phyloP scores from a whole-genome alignment of 179 eudicot genomes.

The Vitellaria paradoxa region DNA sequence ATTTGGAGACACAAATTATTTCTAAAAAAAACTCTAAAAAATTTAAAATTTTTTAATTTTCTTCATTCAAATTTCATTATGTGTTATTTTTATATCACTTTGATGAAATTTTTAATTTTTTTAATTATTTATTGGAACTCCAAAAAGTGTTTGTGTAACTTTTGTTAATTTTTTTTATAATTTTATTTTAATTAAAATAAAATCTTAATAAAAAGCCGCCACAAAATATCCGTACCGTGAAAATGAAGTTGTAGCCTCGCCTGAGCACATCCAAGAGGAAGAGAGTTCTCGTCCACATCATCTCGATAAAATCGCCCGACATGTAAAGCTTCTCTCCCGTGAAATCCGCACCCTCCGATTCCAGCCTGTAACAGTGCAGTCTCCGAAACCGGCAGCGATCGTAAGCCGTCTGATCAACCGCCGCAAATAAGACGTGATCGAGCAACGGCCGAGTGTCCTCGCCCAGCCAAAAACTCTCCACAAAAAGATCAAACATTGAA shows the following conservation, averaged over 20 bases:
- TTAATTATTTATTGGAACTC: no score
- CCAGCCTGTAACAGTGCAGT: conserved; percentile 50
- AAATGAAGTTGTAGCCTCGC: conserved; percentile 55
- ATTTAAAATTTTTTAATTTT: no score
- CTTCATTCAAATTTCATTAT: no score
- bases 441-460: conserved; percentile 48
- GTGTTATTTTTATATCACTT: no score
- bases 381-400: conserved; percentile 52
- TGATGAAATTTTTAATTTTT: no score
- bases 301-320: conserved; percentile 59
- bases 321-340: conserved; percentile 46
- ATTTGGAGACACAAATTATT: no score
- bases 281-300: conserved; percentile 75
- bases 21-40: no score
- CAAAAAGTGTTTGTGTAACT: no score
- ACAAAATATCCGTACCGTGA: conserved; percentile 40
- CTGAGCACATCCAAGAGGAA: conserved; percentile 48
- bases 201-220: no score
- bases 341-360: conserved; percentile 42
- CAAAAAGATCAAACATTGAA: conserved; percentile 56
- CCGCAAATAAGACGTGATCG: conserved; percentile 48
- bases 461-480: conserved; percentile 70
- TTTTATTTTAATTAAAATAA: no score
- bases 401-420: conserved; percentile 64
- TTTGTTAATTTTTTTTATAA: no score